Base-by-base conservation (phyloP, 2,329 filamentous ascomycete species). In the Cylindrodendrum hubeiense region DNA sequence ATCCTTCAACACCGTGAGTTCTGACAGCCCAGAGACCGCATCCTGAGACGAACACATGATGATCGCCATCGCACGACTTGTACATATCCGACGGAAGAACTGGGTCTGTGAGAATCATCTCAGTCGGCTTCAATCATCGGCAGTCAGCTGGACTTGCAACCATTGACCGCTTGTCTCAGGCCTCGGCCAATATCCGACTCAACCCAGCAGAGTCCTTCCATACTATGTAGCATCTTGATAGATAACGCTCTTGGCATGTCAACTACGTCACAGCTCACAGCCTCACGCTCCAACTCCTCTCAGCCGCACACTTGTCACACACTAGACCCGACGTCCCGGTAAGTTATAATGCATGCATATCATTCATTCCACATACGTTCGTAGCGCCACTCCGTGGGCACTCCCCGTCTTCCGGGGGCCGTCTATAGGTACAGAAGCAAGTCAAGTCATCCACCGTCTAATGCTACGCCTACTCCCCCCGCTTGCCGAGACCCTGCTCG, bases 401-500 rank as follows among this genome's bases (percentile, higher is more conserved):
- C 44, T 43, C 57, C 26, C 47, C 47, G 28, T 33, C 30, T 33
- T 9, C 28, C 28, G 47, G 28, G 47, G 28, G 46, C 34, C 39
- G 56, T 63, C 59, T 52, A 65, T 54, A 39, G 46, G 24, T 44
- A 46, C 34, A 51, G 34, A 51, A 54, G 46, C 49, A 54, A 39
- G 34, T 33, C 39, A 41, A 43, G 33, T 49, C 50, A 58, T 60
- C 49, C 51, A 52, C 24, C 22, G 51, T 50, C 46, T 28, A 47
- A 24, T 47, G 51, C 51, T 66, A 70, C 5, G 47, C 58, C 28
- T 52, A 61, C 30, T 46, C 43, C 19, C 55, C 71, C 41, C 72
- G 64, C 64, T 69, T 71, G 1, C 63, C 68, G 46, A 76, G 57
- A n/a, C 71, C 55, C 46, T 69, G 60, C 66, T 76, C 74, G 33